These are phyloP conservation scores for Colletotrichum horii DNA, from an alignment of 2,329 filamentous ascomycete genomes.

Conservation along the genomic window DNA sequence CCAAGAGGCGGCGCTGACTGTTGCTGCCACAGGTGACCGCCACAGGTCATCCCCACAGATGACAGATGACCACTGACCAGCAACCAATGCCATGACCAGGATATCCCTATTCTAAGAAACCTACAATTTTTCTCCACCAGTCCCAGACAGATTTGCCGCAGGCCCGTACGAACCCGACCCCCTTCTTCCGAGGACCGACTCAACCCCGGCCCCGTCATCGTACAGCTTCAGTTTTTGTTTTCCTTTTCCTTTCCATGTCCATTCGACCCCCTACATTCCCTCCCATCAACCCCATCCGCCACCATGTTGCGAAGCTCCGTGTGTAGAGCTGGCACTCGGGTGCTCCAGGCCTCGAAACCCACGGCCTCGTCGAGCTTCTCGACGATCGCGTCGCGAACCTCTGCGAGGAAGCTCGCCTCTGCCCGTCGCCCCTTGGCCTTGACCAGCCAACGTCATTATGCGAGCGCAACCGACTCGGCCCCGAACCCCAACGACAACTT, in stretches of 20 bases:
- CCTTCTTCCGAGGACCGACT: constrained; percentile 17
- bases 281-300: constrained; percentile 14
- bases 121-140: constrained; percentile 11
- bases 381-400: constrained; percentile 41
- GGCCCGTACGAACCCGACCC: constrained; percentile 17
- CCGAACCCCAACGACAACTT: constrained; percentile 93
- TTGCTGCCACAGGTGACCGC: neutral
- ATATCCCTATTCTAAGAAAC: neutral
- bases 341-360: constrained; percentile 61
- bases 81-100: neutral
- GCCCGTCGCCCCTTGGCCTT: constrained; percentile 56
- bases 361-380: constrained; percentile 46
- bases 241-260: neutral
- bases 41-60: neutral
- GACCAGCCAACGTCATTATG: constrained; percentile 57
- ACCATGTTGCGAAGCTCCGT: constrained; percentile 76
- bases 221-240: neutral
- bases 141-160: constrained; percentile 11
- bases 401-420: constrained; percentile 50
- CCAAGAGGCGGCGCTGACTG: neutral
- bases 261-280: neutral
- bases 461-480: constrained; percentile 58
- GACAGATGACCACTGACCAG: neutral
- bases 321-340: constrained; percentile 68
- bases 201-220: neutral